Evolutionary conservation across 371 early-diverging fungal genomes (phyloP), one percentile per base, ranked within the genome.

Genomic region (Mucor racemosus): DNA sequence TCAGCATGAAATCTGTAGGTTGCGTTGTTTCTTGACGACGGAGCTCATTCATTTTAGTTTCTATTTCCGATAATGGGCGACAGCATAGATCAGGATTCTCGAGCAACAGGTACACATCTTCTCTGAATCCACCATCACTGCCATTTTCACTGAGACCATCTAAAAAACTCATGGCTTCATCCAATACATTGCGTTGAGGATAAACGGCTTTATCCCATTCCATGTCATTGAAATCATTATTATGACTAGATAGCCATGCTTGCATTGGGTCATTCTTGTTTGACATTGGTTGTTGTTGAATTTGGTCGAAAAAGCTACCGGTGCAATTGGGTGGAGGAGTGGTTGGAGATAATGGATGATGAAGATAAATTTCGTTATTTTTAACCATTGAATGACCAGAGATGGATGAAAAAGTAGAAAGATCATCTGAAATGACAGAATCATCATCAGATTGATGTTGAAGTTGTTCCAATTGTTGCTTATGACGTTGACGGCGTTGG

Each of bases 141-240:
- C 57, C 68, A 33, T 68, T 54, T 15, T 65, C 64, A 5, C 64
- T 48, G 10, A 69, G 19, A 0, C 66, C 63, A 17, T 72, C 72
- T 9, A 75, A 56, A n/a, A 72, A 72, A 34, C 69, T 76, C 61
- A 79, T 68, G 36, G 75, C 71, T 35, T 76, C 80, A 41, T 79
- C 79, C 8, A 79, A 35, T 1, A 73, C 67, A 62, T 76, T 73
- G 2, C 75, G 66, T 14, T 79, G 58, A 38, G 72, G 56, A 11
- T 58, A 48, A 9, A 61, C 15, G 21, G 38, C 13, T 3, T 46
- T 35, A 4, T 38, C 42, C 44, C 4, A 33, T 33, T 6, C 19
- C 15, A 19, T 42, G 15, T 33, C 46, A 15, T 21, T 41, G n/a
- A 31, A 38, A 8, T 11, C 36, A 11, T 17, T 10, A 5, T 54